Evolutionary conservation across 23 red algal species (phyloP), one percentile per base, ranked within the genome.

Genomic region (Rhodosorus marinus): DNA sequence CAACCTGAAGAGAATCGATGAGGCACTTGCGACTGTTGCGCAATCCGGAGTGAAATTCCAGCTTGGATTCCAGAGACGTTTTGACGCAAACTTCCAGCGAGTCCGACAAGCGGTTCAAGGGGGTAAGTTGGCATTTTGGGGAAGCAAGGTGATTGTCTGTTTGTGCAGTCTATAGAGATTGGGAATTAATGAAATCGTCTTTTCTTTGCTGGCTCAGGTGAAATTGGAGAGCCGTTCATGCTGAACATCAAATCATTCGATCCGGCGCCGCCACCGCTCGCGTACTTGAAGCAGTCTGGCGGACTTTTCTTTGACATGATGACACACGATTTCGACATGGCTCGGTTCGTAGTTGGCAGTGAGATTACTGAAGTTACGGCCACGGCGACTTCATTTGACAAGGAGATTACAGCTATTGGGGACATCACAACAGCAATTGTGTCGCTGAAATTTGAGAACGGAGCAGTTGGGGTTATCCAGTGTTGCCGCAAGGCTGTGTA

Each of bases 301-400:
- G 90, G 90, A 25, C 57, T 98, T 4, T 98, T 98, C 50, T 69
- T 81, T 11, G 90, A 98, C 40, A 85, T 86, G 90, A 68, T 70
- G 36, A 83, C 54, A 0, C 90, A 98, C 43, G 90, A 98, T 64
- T 85, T 98, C 69, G 90, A 98, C 56, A 98, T 98, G 90, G 90
- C 90, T 21, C 71, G 90, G 5, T 85, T 68, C 47, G 41, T 78
- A 31, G 70, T 77, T 53, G 90, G 66, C 31, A 81, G 66, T 1
- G 71, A 98, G 41, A 64, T 85, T 2, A 56, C 58, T 3, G 72
- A 83, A 49, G 60, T 98, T 49, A 63, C 64, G 20, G 72, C 78
- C 31, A 56, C 74, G 25, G 72, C 33, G 30, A 53, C 59, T 5
- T 56, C 70, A 17, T 49, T 85, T 26, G 62, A 79, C 35, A 57